Base-by-base conservation (phyloP, 192 early-diverging fungal genomes). In the Hyaloraphidium curvatum region DNA sequence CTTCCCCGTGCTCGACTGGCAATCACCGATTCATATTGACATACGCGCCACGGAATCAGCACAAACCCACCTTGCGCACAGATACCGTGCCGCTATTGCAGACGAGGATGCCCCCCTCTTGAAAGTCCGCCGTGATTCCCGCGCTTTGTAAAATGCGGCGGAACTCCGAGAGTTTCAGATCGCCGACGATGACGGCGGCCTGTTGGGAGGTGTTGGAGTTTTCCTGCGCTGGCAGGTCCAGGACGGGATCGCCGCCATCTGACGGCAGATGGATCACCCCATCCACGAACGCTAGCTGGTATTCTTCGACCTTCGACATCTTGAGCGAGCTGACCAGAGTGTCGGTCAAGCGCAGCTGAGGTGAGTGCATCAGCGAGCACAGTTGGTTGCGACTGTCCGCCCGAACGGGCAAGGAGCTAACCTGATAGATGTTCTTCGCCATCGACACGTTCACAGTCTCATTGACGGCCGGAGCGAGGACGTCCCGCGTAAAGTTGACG, bases 381-480 rank as follows among this genome's bases (percentile, higher is more conserved):
- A n/a, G n/a, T n/a, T n/a, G n/a, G n/a, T n/a, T n/a, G n/a, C n/a
- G n/a, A 39, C 0, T 5, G 19, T 55, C 16, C 30, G 52, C 9
- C 5, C 2, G 51, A 9, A 19, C 5, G 26, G 4, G 0, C 1
- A 25, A 3, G 28, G 22, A 13, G n/a, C 31, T 55, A 35, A 91
- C 77, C 55, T 81, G 77, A 63, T 87, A 89, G 30, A 88, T 77
- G 54, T 93, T 89, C 53, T 81, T 78, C 1, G 87, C 86, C 3
- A 87, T 77, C 0, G 87, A 87, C 5, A 95, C 84, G 62, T 89
- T 90, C 39, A 95, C 71, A 11, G 78, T 76, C 65, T 94, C 89
- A 51, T 83, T 79, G 22, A 87, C 62, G 4, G 67, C 61, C 1
- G 93, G 90, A 26, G 82, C 77, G 51, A 80, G 89, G 9, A 94